Evolutionary conservation across 2,329 filamentous ascomycete genomes (phyloP).

Genomic region (Cucurbitaria berberidis): DNA sequence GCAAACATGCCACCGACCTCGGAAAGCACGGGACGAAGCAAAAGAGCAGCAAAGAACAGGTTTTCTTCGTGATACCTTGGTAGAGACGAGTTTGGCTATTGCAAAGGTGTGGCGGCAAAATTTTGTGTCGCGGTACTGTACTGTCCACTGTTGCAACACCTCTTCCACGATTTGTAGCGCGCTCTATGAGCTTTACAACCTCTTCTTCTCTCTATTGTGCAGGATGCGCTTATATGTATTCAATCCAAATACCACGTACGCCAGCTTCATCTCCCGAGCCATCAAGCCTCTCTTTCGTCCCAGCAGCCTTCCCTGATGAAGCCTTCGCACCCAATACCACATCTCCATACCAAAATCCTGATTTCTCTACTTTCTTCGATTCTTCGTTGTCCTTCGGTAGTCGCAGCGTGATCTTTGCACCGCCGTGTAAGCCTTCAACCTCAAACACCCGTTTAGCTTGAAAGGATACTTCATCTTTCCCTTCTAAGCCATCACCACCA

Average conservation of each 20-base stretch:
- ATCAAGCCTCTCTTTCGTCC: conserved; percentile 23
- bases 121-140: too few species aligned
- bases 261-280: conserved; percentile 9
- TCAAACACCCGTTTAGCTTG: conserved; percentile 20
- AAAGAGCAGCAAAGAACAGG: too few species aligned
- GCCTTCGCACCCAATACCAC: conserved; percentile 29
- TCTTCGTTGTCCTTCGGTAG: conserved; percentile 29
- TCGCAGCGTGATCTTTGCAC: conserved; percentile 26
- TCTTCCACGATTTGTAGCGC: too few species aligned
- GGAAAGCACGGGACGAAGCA: too few species aligned
- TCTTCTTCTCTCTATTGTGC: too few species aligned
- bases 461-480: conserved; percentile 19
- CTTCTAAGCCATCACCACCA: conserved; percentile 7
- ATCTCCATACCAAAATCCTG: conserved; percentile 36
- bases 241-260: conserved; percentile 34
- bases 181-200: too few species aligned
- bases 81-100: too few species aligned
- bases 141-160: too few species aligned
- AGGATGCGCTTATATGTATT: conserved; percentile 19
- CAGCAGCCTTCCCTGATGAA: conserved; percentile 5
- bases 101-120: too few species aligned
- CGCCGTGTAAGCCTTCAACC: conserved; percentile 16
- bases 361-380: conserved; percentile 12
- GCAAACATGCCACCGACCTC: too few species aligned
- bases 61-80: too few species aligned